Conservation (phyloP, 495 filamentous ascomycete species). For the Friedmanniomyces endolithicus region DNA sequence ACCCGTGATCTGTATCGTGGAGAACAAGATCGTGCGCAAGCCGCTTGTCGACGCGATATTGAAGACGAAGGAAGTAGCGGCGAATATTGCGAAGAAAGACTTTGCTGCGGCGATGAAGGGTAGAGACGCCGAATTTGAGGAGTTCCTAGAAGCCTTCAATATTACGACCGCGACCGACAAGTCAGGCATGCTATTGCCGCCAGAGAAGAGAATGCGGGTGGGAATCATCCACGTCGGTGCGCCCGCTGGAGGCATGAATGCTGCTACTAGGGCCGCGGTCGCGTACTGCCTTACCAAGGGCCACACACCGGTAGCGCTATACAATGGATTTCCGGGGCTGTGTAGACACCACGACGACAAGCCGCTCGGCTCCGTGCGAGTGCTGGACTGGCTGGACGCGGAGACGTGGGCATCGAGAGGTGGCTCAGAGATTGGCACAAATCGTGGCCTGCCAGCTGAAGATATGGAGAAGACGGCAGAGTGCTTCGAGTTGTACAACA, state of each 20-base stretch:
- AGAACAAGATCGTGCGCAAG: conserved; percentile 93
- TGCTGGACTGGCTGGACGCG: conserved; percentile 83
- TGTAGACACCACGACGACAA: conserved; percentile 77
- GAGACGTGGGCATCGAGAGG: conserved; percentile 93
- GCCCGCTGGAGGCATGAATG: conserved; percentile 98
- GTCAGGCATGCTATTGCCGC: conserved; percentile 48
- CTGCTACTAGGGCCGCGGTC: conserved; percentile 84
- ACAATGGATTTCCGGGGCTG: conserved; percentile 95
- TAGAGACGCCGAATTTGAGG: conserved; percentile 84
- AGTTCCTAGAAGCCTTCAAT: conserved; percentile 79
- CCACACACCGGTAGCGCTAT: conserved; percentile 79
- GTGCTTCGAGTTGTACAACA: conserved; percentile 71
- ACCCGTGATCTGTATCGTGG: conserved; percentile 85
- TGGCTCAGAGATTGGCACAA: conserved; percentile 95
- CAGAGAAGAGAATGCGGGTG: conserved; percentile 79
- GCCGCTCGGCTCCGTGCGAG: conserved; percentile 68
- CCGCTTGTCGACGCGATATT: conserved; percentile 79
- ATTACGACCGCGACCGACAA: conserved; percentile 71
- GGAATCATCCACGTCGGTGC: conserved; percentile 95
- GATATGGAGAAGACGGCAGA: conserved; percentile 73
- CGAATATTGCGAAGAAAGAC: conserved; percentile 65
- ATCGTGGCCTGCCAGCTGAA: conserved; percentile 76
- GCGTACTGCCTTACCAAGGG: conserved; percentile 93
- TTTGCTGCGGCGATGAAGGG: conserved; percentile 77
- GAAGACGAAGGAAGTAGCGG: conserved; percentile 69